Conservation (phyloP, 1,284 basidiomycete species). For the Rugosomyces carneus region DNA sequence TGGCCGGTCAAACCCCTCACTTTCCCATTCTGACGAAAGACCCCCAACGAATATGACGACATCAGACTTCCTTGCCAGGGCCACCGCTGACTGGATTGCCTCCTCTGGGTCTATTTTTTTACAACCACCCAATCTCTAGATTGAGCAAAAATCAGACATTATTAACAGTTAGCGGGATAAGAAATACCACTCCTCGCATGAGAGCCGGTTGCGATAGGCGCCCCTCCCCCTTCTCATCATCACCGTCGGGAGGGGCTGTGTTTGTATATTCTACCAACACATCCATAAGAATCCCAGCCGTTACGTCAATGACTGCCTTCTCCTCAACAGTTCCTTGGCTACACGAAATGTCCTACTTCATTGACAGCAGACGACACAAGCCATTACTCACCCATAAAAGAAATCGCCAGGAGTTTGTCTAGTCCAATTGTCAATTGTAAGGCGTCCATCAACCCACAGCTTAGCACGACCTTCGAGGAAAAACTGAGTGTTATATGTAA, state of each 20-base stretch:
- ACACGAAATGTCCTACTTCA: background rate
- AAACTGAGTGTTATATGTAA: background rate
- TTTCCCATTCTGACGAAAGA: conserved; percentile 64
- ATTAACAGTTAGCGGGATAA: conserved; percentile 8
- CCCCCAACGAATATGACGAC: conserved; percentile 58
- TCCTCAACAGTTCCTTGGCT: conserved; percentile 62
- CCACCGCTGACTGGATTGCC: conserved; percentile 53
- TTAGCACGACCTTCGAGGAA: conserved; percentile 42
- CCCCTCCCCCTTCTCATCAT: conserved; percentile 36
- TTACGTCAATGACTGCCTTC: conserved; percentile 40
- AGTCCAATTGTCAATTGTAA: conserved; percentile 67
- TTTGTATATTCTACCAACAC: conserved; percentile 61
- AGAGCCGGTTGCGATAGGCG: conserved; percentile 51
- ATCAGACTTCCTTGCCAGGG: conserved; percentile 53
- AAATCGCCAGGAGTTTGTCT: conserved; percentile 61
- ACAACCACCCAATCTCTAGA: conserved; percentile 58
- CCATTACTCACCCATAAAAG: conserved; percentile 52
- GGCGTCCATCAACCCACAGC: conserved; percentile 55
- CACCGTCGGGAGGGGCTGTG: conserved; percentile 43
- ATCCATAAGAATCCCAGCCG: conserved; percentile 39
- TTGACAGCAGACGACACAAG: background rate
- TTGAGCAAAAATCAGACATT: conserved; percentile 2
- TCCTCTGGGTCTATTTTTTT: conserved; percentile 55
- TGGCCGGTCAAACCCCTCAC: conserved; percentile 62
- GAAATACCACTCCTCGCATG: conserved; percentile 61